Base-by-base conservation (phyloP, 768 basidiomycete species). In the Hortiboletus campestris region DNA sequence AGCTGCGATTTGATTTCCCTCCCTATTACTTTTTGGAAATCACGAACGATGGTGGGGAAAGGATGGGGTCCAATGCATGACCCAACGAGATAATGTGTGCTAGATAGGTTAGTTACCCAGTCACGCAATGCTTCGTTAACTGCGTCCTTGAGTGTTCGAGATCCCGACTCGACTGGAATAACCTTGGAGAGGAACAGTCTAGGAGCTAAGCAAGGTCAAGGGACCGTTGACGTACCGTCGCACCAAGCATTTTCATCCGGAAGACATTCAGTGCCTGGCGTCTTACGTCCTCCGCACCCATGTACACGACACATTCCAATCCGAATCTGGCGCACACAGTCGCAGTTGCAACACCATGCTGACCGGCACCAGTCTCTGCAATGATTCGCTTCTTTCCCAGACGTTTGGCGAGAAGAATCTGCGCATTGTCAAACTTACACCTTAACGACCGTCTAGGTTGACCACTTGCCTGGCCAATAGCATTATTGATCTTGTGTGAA, bases 401-500 rank as follows among this genome's bases (percentile, higher is more conserved):
- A 43, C 97, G 84, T 44, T 83, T 82, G n/a, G 97, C 97, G 28
- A 99, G 84, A 17, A 99, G 79, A 58, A 98, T 95, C 89, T 96
- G 25, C 45, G 35, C 25, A 19, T 29, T 35, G 25, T 51, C 16
- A 58, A 35, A 38, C 22, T 43, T 11, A 14, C 34, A 34, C n/a
- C 13, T 19, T n/a, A 44, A 39, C 16, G 32, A n/a, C 39, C 16
- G 25, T 32, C n/a, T 12, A 39, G 36, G 17, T 12, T 28, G 4
- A n/a, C 42, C 3, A 65, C 77, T 58, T 63, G 85, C 89, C 80
- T 96, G 95, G 35, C 97, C 97, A 56, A 99, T 88, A 22, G 96
- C 96, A 70, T 99, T 99, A 75, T 98, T 98, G 68, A 99, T 98
- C 74, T 98, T 99, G 74, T 99, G 97, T 11, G 95, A 98, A 16